These are phyloP conservation scores for Neurospora sp. DNA, from an alignment of 495 filamentous ascomycete species.

Conservation along the genomic window DNA sequence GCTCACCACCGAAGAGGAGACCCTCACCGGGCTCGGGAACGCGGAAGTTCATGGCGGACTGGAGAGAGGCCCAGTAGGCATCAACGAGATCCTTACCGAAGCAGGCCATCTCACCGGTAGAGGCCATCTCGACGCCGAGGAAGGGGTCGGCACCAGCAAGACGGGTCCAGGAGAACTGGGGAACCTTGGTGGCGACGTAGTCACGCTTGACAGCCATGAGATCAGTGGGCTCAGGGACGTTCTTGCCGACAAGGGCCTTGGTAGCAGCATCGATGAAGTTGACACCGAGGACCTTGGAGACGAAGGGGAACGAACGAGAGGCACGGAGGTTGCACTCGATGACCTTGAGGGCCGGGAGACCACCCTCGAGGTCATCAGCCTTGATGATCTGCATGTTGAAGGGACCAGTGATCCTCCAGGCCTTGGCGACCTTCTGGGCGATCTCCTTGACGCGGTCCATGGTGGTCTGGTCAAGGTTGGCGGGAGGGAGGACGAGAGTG, in stretches of 20 bases:
- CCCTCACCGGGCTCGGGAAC: conserved; percentile 87
- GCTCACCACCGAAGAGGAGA: conserved; percentile 85
- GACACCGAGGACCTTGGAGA: conserved; percentile 88
- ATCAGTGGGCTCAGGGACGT: conserved; percentile 79
- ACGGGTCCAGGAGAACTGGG: conserved; percentile 97
- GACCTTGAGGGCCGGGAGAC: conserved; percentile 73
- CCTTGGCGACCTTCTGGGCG: conserved; percentile 89
- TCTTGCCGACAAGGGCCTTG: conserved; percentile 77
- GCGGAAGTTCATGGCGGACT: conserved; percentile 99
- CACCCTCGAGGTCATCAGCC: conserved; percentile 60
- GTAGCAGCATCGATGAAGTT: conserved; percentile 98
- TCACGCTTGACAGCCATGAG: conserved; percentile 80
- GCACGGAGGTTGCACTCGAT: conserved; percentile 98
- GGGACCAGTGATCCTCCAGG: conserved; percentile 92
- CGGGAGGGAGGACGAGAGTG: conserved; percentile 87
- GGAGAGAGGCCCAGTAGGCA: conserved; percentile 93
- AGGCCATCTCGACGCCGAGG: conserved; percentile 95
- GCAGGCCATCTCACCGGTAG: conserved; percentile 95
- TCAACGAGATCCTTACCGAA: conserved; percentile 93
- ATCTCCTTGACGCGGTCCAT: conserved; percentile 88
- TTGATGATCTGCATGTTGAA: conserved; percentile 99
- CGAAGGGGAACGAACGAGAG: conserved; percentile 95
- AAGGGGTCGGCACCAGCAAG: conserved; percentile 97
- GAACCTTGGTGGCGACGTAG: conserved; percentile 93
- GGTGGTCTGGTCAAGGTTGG: conserved; percentile 58